Base-by-base conservation (phyloP, 331 rosid genomes). In the Quercus phellos region DNA sequence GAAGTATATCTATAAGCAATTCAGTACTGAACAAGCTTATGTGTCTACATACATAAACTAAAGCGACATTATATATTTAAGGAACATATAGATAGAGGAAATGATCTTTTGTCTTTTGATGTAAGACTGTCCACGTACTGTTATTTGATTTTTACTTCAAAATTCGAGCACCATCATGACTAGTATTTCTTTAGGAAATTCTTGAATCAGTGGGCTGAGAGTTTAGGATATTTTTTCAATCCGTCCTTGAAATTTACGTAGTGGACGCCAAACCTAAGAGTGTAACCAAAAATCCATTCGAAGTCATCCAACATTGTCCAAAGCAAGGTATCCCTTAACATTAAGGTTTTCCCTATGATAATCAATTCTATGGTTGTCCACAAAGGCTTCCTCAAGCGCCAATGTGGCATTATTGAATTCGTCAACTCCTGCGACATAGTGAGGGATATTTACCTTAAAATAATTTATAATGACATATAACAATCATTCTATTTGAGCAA, bases 251-350 rank as follows among this genome's bases (percentile, higher is more conserved):
- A 89, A 71, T 91, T 90, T 3, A 89, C 80, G 0, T 78, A 89
- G 80, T 87, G 84, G 22, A 84, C 61, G 26, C 96, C 96, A 77
- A 89, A 91, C 1, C 92, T 86, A 10, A 74, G 5, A 0, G 84
- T 83, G 78, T 83, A 91, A 27, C 96, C 96, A 2, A 66, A 10
- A 9, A 1, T 2, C 97, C 92, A 91, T 85, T 91, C 94, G 30
- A 89, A 86, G 72, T 83, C 82, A 76, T 91, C 97, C 59, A 91
- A 61, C 6, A 91, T 72, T 0, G 94, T 88, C 97, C 97, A 91
- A 91, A 18, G 94, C 92, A 74, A 89, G 89, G 69, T 83, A 89
- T 2, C 92, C 92, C 68, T 81, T 77, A 30, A 87, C 79, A 3
- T 82, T 87, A 68, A 78, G 92, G 2, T 85, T 90, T 61, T 81